These are phyloP conservation scores for Graphilbum ipis-grandicollis DNA, from an alignment of 2,329 filamentous ascomycete genomes.

Conservation along the genomic window DNA sequence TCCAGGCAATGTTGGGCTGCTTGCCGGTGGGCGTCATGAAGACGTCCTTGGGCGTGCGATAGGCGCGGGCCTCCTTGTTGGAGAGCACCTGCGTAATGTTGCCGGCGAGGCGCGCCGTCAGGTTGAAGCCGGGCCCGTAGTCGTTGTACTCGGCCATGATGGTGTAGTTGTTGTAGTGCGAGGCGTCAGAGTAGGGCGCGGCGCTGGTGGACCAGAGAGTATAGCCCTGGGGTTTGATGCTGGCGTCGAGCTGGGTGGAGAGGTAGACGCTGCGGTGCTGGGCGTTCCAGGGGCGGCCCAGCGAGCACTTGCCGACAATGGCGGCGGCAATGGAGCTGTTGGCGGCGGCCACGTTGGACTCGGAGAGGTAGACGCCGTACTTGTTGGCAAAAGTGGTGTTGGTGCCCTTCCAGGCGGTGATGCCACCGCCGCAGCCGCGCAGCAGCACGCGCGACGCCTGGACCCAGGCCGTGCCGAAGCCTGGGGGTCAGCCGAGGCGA, in stretches of 20 bases:
- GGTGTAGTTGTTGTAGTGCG: conserved; percentile 26
- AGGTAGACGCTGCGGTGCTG: conserved; percentile 39
- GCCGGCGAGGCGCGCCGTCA: conserved; percentile 21
- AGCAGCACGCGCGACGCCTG: conserved; percentile 34
- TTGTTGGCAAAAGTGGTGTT: not conserved
- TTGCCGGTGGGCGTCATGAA: conserved; percentile 8
- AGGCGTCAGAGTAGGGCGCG: conserved; percentile 23
- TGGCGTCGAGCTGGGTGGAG: conserved; percentile 31
- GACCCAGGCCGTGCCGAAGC: conserved; percentile 48
- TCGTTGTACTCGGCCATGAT: conserved; percentile 37
- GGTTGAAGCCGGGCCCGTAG: conserved; percentile 35
- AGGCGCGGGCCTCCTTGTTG: conserved; percentile 14
- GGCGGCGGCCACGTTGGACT: conserved; percentile 33
- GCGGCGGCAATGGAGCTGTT: conserved; percentile 26
- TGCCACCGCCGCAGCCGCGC: conserved; percentile 45
- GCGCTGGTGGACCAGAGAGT: conserved; percentile 10
- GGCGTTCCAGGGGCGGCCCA: conserved; percentile 47
- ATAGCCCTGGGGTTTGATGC: conserved; percentile 34
- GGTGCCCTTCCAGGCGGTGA: conserved; percentile 45
- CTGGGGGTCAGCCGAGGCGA: not conserved
- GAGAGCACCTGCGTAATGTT: conserved; percentile 13
- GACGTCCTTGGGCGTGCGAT: conserved; percentile 11
- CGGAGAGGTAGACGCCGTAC: conserved; percentile 38
- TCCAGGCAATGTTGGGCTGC: conserved; percentile 8
- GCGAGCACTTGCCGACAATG: conserved; percentile 28